Evolutionary conservation across 331 rosid genomes (phyloP).

Genomic region (Rhamnella rubrinervis): DNA sequence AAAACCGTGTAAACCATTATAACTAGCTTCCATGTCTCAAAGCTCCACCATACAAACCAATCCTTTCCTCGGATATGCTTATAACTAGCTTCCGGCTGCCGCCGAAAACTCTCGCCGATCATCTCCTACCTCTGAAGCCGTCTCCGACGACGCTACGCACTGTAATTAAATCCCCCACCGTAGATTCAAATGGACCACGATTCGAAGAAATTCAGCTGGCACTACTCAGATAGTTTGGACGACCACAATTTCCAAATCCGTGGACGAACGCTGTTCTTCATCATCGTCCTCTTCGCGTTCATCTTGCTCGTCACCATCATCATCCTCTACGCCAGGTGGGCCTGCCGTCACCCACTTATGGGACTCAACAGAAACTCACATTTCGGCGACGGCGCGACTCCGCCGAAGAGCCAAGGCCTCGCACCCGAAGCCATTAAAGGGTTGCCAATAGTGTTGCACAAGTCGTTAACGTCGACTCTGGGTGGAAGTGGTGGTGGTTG

Average conservation of each 20-base stretch:
- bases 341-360: slow-evolving; percentile 50
- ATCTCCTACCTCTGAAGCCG: background rate
- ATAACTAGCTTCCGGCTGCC: too few species aligned
- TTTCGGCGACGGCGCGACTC: slow-evolving; percentile 26
- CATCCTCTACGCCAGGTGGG: slow-evolving; percentile 73
- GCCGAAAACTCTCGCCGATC: too few species aligned
- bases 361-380: slow-evolving; percentile 1
- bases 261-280: slow-evolving; percentile 64
- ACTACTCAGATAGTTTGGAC: slow-evolving; percentile 62
- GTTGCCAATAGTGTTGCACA: slow-evolving; percentile 54
- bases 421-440: slow-evolving; percentile 36
- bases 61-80: too few species aligned
- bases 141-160: background rate
- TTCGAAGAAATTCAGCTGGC: slow-evolving; percentile 30
- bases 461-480: slow-evolving; percentile 19
- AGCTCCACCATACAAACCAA: too few species aligned
- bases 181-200: too few species aligned
- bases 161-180: too few species aligned
- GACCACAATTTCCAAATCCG: slow-evolving; percentile 56
- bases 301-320: slow-evolving; percentile 52
- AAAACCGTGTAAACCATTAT: background rate
- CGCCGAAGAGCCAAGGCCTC: slow-evolving; percentile 39
- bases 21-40: background rate
- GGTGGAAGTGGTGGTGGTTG: slow-evolving; percentile 1
- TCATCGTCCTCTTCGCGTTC: slow-evolving; percentile 53